A percentile compares a stretch with the other conserved stretches of the same genome.
Evolutionary conservation across 768 basidiomycete genomes (phyloP).

Genomic region (Gloeophyllum trabeum): DNA sequence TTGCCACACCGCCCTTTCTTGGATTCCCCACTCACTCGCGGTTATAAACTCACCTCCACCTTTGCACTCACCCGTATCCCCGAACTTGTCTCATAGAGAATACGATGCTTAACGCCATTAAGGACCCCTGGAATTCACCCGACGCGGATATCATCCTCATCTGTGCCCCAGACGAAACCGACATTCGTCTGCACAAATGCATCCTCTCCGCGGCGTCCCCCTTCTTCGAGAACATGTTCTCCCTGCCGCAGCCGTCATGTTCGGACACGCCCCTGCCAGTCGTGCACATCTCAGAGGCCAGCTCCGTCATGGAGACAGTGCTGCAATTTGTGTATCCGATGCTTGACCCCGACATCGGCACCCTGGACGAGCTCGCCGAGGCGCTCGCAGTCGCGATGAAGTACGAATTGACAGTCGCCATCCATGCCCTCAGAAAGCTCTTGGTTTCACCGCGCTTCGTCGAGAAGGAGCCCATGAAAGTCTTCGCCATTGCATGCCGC

Average conservation of each 20-base stretch:
- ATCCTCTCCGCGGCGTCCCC: constrained; percentile 54
- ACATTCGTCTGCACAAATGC: constrained; percentile 51
- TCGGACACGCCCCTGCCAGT: constrained; percentile 23
- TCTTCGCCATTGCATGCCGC: constrained; percentile 62
- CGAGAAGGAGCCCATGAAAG: constrained; percentile 37
- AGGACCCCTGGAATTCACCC: constrained; percentile 24
- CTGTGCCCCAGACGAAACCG: constrained; percentile 24
- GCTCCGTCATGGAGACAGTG: constrained; percentile 31
- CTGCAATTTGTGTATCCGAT: constrained; percentile 55
- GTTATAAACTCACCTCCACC: too few species aligned
- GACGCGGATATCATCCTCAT: constrained; percentile 46
- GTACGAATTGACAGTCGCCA: constrained; percentile 45
- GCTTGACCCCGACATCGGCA: constrained; percentile 36
- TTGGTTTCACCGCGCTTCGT: constrained; percentile 42
- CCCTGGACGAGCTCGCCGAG: constrained; percentile 40
- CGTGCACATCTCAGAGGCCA: constrained; percentile 45
- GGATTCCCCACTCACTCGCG: too few species aligned
- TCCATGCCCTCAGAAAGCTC: constrained; percentile 34
- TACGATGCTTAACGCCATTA: constrained; percentile 8
- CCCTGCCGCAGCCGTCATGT: constrained; percentile 39
- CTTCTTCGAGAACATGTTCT: constrained; percentile 61
- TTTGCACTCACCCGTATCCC: too few species aligned
- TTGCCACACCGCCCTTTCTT: too few species aligned
- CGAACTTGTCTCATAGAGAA: not conserved
- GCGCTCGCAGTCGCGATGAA: constrained; percentile 47